Evolutionary conservation across 2,329 filamentous ascomycete genomes (phyloP), one percentile per base, ranked within the genome.

Genomic region (Leptographium galeiforme): DNA sequence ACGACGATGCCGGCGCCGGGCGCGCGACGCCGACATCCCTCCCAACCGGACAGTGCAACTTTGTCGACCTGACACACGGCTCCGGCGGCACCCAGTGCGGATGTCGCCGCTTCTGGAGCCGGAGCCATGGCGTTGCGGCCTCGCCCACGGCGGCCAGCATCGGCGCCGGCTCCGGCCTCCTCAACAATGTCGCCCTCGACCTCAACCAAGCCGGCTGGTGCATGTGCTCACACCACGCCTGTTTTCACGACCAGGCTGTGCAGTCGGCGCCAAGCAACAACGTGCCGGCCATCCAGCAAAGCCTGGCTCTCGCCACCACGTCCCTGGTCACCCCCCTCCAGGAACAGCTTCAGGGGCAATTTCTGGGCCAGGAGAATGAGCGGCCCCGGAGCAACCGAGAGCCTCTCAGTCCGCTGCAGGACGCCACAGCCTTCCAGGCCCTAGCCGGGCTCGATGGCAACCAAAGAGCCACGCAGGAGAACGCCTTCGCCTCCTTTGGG

Each of bases 221-320:
- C 66, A 81, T 81, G 78, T 82, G 78, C 61, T 75, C 74, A 51
- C 78, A 82, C 59, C 78, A 82, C 64, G 78, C 78, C 52, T 82
- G 78, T 63, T 82, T 72, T 57, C 78, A 82, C 57, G 78, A 81
- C 62, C 47, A 53, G 11, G 41, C 48, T 1, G 64, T 53, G 54
- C 57, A 50, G 65, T 67, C 54, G 8, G 8, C 16, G 14, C 43
- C 25, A 11, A 11, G 30, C 32, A 32, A 12, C 18, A 33, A 39
- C 36, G 14, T 39, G 12, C n/a, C 39, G 30, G 40, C 39, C 11
- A 19, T 10, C 30, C 49, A 34, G 50, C 25, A 33, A 34, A 7
- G 45, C 39, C 36, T 51, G 56, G 1, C 59, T 61, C 3, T 56
- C 55, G 19, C 18, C 44, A 11, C 53, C 51, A 33, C 44, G 39